Conservation (phyloP, 768 basidiomycete genomes). For the Lactarius trivialis region DNA sequence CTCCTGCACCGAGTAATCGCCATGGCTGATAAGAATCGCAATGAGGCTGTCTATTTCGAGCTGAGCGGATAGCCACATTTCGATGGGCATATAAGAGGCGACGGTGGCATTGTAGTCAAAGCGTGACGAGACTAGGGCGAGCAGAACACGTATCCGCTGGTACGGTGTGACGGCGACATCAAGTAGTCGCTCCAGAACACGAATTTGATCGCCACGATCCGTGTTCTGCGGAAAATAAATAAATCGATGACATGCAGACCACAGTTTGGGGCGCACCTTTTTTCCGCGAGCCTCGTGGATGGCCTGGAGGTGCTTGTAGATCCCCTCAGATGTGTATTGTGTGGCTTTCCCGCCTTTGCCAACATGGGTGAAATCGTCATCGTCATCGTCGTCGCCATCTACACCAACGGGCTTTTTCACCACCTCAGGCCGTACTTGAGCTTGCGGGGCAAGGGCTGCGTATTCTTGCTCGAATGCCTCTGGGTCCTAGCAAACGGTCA, state of each 20-base stretch:
- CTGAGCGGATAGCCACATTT: constrained; percentile 85
- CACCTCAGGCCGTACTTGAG: constrained; percentile 34
- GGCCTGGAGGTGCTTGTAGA: constrained; percentile 87
- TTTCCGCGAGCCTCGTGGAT: constrained; percentile 94
- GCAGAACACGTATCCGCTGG: constrained; percentile 88
- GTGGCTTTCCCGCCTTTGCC: constrained; percentile 84
- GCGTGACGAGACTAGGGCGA: constrained; percentile 88
- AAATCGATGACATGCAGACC: not conserved
- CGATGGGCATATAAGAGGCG: constrained; percentile 83
- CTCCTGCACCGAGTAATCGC: constrained; percentile 80
- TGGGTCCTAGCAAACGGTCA: constrained; percentile 57
- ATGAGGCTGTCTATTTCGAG: constrained; percentile 86
- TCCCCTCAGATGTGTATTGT: constrained; percentile 74
- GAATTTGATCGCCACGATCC: constrained; percentile 90
- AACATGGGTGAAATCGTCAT: constrained; percentile 82
- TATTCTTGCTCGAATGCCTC: constrained; percentile 82
- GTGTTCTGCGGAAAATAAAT: constrained; percentile 63
- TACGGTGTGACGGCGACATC: constrained; percentile 84
- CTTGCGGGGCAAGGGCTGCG: constrained; percentile 41
- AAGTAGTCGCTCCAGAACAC: constrained; percentile 79
- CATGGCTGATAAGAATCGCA: constrained; percentile 63
- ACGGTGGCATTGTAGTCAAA: constrained; percentile 95
- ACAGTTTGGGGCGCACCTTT: constrained; percentile 53
- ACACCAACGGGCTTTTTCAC: constrained; percentile 33
- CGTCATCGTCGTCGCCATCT: constrained; percentile 36